Base-by-base conservation (phyloP, 805 yeast species). In the Ogataea ganodermae region DNA sequence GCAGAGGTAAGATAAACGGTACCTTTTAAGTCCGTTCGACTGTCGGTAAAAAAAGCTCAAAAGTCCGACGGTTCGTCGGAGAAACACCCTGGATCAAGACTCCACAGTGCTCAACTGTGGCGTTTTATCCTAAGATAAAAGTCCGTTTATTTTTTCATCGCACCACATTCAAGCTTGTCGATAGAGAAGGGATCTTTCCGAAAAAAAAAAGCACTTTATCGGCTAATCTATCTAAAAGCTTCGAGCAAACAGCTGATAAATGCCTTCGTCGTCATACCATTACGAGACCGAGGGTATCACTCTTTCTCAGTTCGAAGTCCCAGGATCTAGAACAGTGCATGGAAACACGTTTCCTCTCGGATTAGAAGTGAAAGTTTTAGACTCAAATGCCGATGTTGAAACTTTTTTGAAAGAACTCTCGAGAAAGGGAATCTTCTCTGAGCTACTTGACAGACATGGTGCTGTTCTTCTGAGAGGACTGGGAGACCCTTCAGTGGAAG, bases 391-490 rank as follows among this genome's bases (percentile, higher is more conserved):
- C 4, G 21, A 23, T 41, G 30, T 31, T 23, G 37, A 41, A 23
- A 14, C 2, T 4, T 41, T 41, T 23, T 16, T 41, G 22, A 22
- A 14, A 31, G 44, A 41, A 4, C 35, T 32, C 10, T 41, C 44
- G 22, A 21, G 14, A 20, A 31, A 20, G 4, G 40, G 40, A 4
- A 18, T 42, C 3, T 24, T 42, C 33, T 18, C 39, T 8, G 46
- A 42, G 17, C 40, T 42, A 2, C 26, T 35, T n/a, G 18, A 33
- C 41, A 40, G 23, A 30, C 49, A 46, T 27, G 71, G 70, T 3
- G 68, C 66, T 2, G 47, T 67, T 7, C 56, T 66, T 9, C 22
- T 67, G 1, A 53, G 68, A 44, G 57, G 58, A 12, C 33, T 57
- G 1, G 55, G 58, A 3, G 35, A 49, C 6, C 45, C 60, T 9